Base-by-base conservation (phyloP, 176 grass and related monocot genomes). In the Oryza meyeriana region DNA sequence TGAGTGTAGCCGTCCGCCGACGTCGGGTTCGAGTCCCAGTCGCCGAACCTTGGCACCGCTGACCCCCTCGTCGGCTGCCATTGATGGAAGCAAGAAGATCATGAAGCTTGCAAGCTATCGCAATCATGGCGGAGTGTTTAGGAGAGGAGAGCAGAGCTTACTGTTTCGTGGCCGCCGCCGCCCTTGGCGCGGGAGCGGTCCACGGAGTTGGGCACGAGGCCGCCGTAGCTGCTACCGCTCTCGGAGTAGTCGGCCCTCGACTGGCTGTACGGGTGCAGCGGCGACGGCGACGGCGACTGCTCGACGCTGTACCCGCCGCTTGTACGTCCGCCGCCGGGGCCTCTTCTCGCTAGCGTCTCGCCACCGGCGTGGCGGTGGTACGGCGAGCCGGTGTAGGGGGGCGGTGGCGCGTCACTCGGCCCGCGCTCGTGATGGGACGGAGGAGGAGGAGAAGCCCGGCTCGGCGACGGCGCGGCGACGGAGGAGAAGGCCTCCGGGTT, bases 1-100 rank as follows among this genome's bases (percentile, higher is more conserved):
- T 84, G 84, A n/a, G 95, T 98, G 83, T 91, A 98, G 29, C 93
- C 90, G 58, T 95, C 95, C 58, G 92, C 95, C 79, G 95, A 91
- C 28, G 93, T 84, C 74, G 95, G 95, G 89, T 98, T 89, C 16
- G 92, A 87, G 79, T 98, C 95, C 95, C 95, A 98, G 63, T 93
- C 92, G 52, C 95, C 95, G 75, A 98, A 98, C 84, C 89, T 95
- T 9, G 95, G 95, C 65, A 98, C 88, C 72, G 90, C 89, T 8
- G 94, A 97, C 3, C 88, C 94, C 72, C 68, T 90, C 52, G 85
- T 85, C 62, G 93, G 93, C 93, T 94, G 83, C 80, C 66, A 89
- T 65, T 20, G 35, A 30, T 10, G 26, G 63, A 36, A 31, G 0
- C 47, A 33, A 80, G 18, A 39, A 65, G 30, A 57, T 14, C 65